Conservation (phyloP, 345 rosid species). For the Reutealis trisperma region DNA sequence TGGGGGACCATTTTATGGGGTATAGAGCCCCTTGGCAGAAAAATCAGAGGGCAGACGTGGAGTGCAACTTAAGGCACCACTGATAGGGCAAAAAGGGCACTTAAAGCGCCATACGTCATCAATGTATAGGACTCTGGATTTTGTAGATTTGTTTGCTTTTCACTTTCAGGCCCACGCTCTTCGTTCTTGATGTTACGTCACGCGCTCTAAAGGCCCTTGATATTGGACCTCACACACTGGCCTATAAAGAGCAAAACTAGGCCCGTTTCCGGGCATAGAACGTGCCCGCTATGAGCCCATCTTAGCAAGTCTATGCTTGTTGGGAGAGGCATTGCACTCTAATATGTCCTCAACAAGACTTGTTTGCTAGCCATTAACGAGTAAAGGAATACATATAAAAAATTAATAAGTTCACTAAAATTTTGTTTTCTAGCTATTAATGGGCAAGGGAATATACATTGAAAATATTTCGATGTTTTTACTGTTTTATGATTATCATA, state of each 20-base stretch:
- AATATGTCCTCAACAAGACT: too few relatives aligned
- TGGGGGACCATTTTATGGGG: conserved; percentile 16
- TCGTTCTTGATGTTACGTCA: conserved; percentile 12
- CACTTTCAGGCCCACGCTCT: conserved; percentile 7
- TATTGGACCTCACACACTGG: conserved; percentile 9
- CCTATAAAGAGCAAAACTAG: neutral
- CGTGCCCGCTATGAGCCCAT: too few relatives aligned
- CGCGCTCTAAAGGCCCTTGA: neutral
- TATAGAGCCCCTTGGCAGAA: neutral
- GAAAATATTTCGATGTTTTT: too few relatives aligned
- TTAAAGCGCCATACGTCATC: conserved; percentile 14
- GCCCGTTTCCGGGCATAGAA: conserved; percentile 2
- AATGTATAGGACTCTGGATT: neutral
- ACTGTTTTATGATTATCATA: too few relatives aligned
- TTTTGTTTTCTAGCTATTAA: too few relatives aligned
- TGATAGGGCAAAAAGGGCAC: neutral
- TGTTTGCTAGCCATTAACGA: too few relatives aligned
- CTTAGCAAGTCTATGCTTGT: too few relatives aligned
- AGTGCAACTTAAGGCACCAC: conserved; percentile 37
- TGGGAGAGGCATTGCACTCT: too few relatives aligned
- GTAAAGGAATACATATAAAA: too few relatives aligned
- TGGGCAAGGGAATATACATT: too few relatives aligned
- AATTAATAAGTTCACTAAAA: too few relatives aligned
- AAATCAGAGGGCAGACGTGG: neutral
- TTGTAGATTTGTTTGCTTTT: neutral